Percentiles rank a stretch among this genome's conserved stretches.
Conservation (phyloP, 352 stramenopile species). For the Pythium folliculosum region DNA sequence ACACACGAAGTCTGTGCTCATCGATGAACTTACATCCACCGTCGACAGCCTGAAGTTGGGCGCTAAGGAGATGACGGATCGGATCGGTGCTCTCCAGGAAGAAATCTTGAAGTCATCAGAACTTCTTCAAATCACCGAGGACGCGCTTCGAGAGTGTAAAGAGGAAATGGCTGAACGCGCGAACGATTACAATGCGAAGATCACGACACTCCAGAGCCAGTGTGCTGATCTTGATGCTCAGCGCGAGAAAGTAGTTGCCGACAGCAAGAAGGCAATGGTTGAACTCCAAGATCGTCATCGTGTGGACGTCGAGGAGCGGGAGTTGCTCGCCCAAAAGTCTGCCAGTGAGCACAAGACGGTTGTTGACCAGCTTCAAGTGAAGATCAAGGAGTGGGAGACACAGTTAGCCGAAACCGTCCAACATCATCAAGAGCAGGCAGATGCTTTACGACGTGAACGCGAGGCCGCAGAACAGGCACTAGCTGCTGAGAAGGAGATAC, state of each 20-base stretch:
- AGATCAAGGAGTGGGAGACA: background rate
- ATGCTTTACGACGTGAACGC: background rate
- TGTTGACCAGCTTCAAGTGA: background rate
- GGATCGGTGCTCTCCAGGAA: background rate
- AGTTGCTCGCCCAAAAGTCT: background rate
- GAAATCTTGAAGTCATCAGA: conserved; percentile 6
- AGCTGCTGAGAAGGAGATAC: background rate
- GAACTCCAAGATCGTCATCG: background rate
- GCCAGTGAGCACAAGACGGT: background rate
- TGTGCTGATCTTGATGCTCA: conserved; percentile 3
- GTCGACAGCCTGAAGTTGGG: background rate
- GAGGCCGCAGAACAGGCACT: background rate
- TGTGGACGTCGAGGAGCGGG: background rate
- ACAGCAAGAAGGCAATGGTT: background rate
- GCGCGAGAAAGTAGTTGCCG: conserved; percentile 1
- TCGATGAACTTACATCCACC: background rate
- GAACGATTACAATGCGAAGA: conserved; percentile 3
- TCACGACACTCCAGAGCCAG: background rate
- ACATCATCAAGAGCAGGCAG: background rate
- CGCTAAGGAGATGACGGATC: background rate
- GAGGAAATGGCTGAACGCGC: conserved; percentile 11
- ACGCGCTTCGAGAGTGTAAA: conserved; percentile 20
- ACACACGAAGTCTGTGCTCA: background rate
- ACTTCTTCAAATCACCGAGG: conserved; percentile 19
- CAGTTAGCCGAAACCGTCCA: background rate